Evolutionary conservation across 1,284 basidiomycete genomes (phyloP).

Genomic region (Ceratobasidium theobromae): DNA sequence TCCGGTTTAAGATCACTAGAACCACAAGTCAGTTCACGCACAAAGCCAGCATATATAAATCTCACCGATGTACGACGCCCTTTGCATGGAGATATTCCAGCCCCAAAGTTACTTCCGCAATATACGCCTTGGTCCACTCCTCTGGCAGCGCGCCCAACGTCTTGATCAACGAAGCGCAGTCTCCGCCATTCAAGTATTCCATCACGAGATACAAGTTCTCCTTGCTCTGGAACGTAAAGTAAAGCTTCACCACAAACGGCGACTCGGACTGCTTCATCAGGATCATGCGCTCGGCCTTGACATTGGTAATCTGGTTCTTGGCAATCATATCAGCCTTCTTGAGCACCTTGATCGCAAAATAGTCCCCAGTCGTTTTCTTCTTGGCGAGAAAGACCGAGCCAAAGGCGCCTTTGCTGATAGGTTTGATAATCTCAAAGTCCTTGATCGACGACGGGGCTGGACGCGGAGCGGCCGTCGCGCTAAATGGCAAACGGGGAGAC

Average conservation of each 20-base stretch:
- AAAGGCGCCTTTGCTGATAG: slow-evolving; percentile 98
- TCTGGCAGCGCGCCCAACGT: slow-evolving; percentile 90
- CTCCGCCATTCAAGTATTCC: slow-evolving; percentile 97
- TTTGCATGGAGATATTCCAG: slow-evolving; percentile 93
- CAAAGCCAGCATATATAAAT: slow-evolving; percentile 29
- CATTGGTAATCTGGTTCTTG: slow-evolving; percentile 99
- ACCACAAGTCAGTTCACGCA: slow-evolving; percentile 9
- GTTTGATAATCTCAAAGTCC: slow-evolving; percentile 99
- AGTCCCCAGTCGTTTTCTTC: slow-evolving; percentile 97
- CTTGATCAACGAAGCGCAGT: slow-evolving; percentile 96
- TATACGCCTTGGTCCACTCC: slow-evolving; percentile 95
- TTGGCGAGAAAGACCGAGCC: slow-evolving; percentile 98
- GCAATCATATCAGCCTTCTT: slow-evolving; percentile 99
- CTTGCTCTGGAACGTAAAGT: slow-evolving; percentile 99
- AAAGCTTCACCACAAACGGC: slow-evolving; percentile 98
- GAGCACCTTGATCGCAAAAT: slow-evolving; percentile 98
- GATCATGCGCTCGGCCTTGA: slow-evolving; percentile 99
- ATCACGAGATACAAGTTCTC: slow-evolving; percentile 98
- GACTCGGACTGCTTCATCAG: slow-evolving; percentile 99
- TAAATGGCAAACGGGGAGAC: slow-evolving; percentile 80
- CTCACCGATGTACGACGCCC: slow-evolving; percentile 95
- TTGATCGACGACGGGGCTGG: slow-evolving; percentile 91
- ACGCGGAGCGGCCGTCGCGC: slow-evolving; percentile 66
- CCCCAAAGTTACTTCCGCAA: slow-evolving; percentile 94
- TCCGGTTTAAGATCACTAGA: slow-evolving; percentile 94